These are phyloP conservation scores for Zhuliangozyma parablackwelliae DNA, from an alignment of 1,139 yeast species.

Conservation along the genomic window DNA sequence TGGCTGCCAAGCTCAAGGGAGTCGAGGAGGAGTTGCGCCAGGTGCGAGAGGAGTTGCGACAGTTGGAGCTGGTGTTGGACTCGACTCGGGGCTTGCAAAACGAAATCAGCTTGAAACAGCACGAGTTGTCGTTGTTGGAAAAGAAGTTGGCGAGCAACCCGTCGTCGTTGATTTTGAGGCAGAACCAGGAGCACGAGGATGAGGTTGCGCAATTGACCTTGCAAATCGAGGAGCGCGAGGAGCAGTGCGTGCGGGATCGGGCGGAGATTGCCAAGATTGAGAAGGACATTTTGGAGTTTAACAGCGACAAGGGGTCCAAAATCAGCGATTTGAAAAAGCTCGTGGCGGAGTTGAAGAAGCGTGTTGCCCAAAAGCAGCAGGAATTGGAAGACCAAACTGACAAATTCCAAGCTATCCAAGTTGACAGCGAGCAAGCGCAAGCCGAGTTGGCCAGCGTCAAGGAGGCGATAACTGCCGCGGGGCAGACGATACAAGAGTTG, in stretches of 20 bases:
- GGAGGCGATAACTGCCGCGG: conserved; percentile 36
- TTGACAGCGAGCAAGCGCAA: conserved; percentile 67
- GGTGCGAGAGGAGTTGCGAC: conserved; percentile 37
- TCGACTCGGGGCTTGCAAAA: conserved; percentile 60
- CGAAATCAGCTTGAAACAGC: conserved; percentile 60
- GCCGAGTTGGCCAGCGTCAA: conserved; percentile 49
- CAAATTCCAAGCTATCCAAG: conserved; percentile 58
- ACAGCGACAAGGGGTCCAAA: conserved; percentile 74
- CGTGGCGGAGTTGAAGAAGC: conserved; percentile 34
- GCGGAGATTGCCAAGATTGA: conserved; percentile 56
- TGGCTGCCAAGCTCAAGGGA: conserved; percentile 35
- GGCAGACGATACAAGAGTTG: conserved; percentile 35
- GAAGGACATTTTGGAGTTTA: conserved; percentile 79
- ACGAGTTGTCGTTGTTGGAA: conserved; percentile 61
- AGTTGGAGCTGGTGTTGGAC: conserved; percentile 44
- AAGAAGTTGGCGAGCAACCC: conserved; percentile 61
- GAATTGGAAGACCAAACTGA: conserved; percentile 46
- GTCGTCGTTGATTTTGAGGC: conserved; percentile 51
- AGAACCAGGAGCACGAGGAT: conserved; percentile 41
- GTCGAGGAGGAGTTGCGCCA: conserved; percentile 37
- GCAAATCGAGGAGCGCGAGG: conserved; percentile 33
- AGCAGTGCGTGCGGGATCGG: conserved; percentile 20
- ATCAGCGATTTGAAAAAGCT: conserved; percentile 64
- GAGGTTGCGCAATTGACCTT: conserved; percentile 47
- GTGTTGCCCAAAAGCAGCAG: conserved; percentile 37